Evolutionary conservation across 495 filamentous ascomycete genomes (phyloP).

Genomic region (Talaromyces liani): DNA sequence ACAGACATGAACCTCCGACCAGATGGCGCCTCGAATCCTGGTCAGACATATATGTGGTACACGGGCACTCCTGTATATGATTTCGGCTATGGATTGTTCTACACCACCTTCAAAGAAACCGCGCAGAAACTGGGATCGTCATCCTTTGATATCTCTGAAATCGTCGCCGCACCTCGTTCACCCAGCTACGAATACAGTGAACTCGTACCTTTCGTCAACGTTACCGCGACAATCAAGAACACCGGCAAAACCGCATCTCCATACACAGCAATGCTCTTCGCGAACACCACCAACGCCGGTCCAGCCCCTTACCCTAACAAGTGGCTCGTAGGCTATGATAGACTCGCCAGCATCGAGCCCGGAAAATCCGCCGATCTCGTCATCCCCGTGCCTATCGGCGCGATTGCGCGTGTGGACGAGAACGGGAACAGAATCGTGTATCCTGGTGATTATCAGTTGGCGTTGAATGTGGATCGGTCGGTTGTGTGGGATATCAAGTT

Average conservation of each 20-base stretch:
- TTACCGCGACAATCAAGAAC: conserved; percentile 41
- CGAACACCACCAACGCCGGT: conserved; percentile 44
- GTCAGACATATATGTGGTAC: conserved; percentile 59
- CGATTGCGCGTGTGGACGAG: conserved; percentile 50
- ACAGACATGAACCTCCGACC: conserved; percentile 52
- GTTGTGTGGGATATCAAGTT: conserved; percentile 22
- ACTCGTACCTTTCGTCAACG: conserved; percentile 36
- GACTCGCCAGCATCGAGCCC: conserved; percentile 38
- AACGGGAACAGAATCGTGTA: conserved; percentile 55
- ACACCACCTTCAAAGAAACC: conserved; percentile 36
- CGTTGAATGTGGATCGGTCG: conserved; percentile 42
- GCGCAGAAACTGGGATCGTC: neutral
- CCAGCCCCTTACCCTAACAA: conserved; percentile 58
- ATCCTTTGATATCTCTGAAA: conserved; percentile 22
- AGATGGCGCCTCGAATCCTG: conserved; percentile 25
- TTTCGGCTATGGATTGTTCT: conserved; percentile 51
- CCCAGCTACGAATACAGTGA: conserved; percentile 18
- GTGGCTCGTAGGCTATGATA: conserved; percentile 52
- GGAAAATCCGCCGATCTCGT: conserved; percentile 25
- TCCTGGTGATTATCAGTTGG: conserved; percentile 55
- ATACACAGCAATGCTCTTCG: conserved; percentile 52
- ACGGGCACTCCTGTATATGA: conserved; percentile 43
- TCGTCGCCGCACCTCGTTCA: conserved; percentile 19
- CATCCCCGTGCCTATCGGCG: conserved; percentile 49
- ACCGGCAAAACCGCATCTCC: conserved; percentile 47